These are phyloP conservation scores for Blastocystis sp. DNA, from an alignment of 352 stramenopile species.

Conservation along the genomic window DNA sequence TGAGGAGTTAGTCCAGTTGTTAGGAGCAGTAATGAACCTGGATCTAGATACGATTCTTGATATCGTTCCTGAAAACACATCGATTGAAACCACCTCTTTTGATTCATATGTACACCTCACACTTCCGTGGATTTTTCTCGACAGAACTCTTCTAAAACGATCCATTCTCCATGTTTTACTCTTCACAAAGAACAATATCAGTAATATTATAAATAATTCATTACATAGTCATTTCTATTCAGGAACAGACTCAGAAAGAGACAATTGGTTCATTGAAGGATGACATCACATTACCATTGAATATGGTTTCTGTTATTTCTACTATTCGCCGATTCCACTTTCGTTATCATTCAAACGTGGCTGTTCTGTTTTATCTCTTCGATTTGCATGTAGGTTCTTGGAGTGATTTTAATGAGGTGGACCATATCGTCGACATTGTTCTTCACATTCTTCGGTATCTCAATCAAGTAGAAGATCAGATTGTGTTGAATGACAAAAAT, in stretches of 20 bases:
- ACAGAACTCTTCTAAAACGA: neutral
- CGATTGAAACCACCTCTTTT: neutral
- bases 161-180: conserved; percentile 3
- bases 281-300: neutral
- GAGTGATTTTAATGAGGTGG: neutral
- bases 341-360: conserved; percentile 16
- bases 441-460: neutral
- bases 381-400: conserved; percentile 5
- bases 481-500: neutral
- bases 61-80: neutral
- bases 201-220: neutral
- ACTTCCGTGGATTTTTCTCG: conserved; percentile 2
- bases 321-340: conserved; percentile 38
- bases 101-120: neutral
- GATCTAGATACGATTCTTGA: conserved; percentile 50
- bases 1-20: neutral
- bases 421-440: neutral
- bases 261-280: neutral
- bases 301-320: conserved; percentile 22
- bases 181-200: conserved; percentile 13
- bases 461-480: neutral
- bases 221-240: conserved; percentile 21
- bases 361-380: conserved; percentile 43
- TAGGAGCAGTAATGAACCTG: conserved; percentile 44
- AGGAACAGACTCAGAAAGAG: neutral